A percentile compares a stretch with the other conserved stretches of the same genome.
Conservation (phyloP, 2,329 filamentous ascomycete genomes). For the Cladosporium velox region DNA sequence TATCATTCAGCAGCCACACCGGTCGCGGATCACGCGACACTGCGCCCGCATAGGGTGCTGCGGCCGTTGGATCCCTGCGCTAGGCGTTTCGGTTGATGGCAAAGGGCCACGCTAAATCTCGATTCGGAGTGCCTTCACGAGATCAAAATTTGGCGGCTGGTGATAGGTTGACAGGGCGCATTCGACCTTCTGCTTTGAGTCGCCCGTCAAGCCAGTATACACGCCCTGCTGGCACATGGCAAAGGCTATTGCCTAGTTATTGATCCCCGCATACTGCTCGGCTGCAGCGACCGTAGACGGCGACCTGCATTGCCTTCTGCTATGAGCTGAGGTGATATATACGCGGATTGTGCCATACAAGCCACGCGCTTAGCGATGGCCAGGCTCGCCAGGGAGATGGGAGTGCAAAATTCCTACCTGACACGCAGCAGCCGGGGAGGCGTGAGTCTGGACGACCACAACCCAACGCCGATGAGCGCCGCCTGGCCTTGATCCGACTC, state of each 20-base stretch:
- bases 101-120: not conserved
- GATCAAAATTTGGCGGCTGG: not conserved
- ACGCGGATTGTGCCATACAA: not conserved
- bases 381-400: not conserved
- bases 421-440: slow-evolving; percentile 2
- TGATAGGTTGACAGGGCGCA: not conserved
- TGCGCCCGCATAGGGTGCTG: not conserved
- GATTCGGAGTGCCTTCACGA: not conserved
- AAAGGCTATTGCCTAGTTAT: slow-evolving; percentile 7
- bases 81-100: slow-evolving; percentile 6
- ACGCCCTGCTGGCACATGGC: not conserved
- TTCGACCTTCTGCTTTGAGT: not conserved
- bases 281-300: not conserved
- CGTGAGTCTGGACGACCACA: slow-evolving; percentile 7
- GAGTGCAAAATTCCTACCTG: slow-evolving; percentile 7
- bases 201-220: not conserved
- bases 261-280: not conserved
- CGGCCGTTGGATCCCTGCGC: slow-evolving; percentile 8
- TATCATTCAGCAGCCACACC: not conserved
- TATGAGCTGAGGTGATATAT: not conserved
- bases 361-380: not conserved
- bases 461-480: not conserved
- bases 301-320: not conserved
- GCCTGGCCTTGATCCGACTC: slow-evolving; percentile 1
- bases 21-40: slow-evolving; percentile 1